Evolutionary conservation across 495 filamentous ascomycete species (phyloP).

Genomic region (Daldinia vernicosa): DNA sequence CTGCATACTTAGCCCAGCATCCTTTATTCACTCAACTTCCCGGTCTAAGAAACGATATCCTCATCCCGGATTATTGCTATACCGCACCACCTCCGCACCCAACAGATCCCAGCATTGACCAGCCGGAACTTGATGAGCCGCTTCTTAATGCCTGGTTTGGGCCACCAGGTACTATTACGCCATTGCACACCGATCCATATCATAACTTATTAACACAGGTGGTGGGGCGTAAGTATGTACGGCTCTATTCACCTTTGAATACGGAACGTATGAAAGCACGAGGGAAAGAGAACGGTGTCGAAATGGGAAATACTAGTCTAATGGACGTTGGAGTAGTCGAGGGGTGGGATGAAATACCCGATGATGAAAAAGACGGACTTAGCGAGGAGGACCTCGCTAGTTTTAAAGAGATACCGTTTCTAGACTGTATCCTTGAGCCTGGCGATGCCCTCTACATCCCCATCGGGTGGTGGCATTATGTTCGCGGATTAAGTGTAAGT

Average conservation of each 20-base stretch:
- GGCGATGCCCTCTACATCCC: slow-evolving; percentile 94
- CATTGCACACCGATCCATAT: slow-evolving; percentile 92
- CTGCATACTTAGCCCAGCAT: slow-evolving; percentile 92
- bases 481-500: slow-evolving; percentile 82
- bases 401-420: slow-evolving; percentile 67
- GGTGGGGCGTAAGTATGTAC: slow-evolving; percentile 88
- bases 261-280: slow-evolving; percentile 69
- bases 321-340: slow-evolving; percentile 74
- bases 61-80: slow-evolving; percentile 87
- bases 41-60: slow-evolving; percentile 75
- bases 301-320: slow-evolving; percentile 90
- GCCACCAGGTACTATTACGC: slow-evolving; percentile 85
- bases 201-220: slow-evolving; percentile 93
- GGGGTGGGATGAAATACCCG: slow-evolving; percentile 55
- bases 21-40: slow-evolving; percentile 87
- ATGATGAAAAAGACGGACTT: slow-evolving; percentile 21
- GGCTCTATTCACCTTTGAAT: slow-evolving; percentile 78
- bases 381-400: slow-evolving; percentile 46
- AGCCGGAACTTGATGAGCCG: slow-evolving; percentile 60
- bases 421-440: slow-evolving; percentile 80
- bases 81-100: slow-evolving; percentile 65
- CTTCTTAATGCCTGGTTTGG: slow-evolving; percentile 93
- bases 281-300: slow-evolving; percentile 73
- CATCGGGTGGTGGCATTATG: slow-evolving; percentile 98
- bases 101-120: slow-evolving; percentile 60